phyloP scores from a whole-genome alignment of 306 rosid genomes.

The Ormosia emarginata region DNA sequence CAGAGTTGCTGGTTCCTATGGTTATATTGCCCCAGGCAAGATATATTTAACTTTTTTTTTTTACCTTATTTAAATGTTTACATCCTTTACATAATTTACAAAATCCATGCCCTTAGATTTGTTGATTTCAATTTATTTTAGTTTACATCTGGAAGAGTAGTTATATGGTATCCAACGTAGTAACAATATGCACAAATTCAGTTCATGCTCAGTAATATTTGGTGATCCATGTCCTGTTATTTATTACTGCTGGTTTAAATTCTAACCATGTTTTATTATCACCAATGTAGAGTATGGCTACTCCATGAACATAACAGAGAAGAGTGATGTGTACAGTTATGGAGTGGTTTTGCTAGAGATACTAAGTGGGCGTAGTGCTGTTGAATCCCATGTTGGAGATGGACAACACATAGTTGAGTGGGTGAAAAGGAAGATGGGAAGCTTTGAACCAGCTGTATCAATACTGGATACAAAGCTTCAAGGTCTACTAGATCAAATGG shows the following conservation, averaged over 20 bases:
- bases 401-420: conserved; percentile 96
- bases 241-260: neutral
- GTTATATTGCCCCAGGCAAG: conserved; percentile 98
- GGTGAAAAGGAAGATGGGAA: conserved; percentile 99
- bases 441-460: conserved; percentile 84
- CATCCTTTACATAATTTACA: neutral
- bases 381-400: conserved; percentile 69
- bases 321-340: conserved; percentile 95
- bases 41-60: neutral
- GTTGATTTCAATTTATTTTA: neutral
- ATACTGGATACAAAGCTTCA: conserved; percentile 85
- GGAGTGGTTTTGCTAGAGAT: conserved; percentile 94
- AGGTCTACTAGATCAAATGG: conserved; percentile 88
- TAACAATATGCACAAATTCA: neutral
- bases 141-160: neutral
- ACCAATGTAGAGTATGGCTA: conserved; percentile 82
- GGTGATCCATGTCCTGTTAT: neutral
- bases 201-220: neutral
- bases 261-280: conserved; percentile 24
- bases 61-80: neutral
- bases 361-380: conserved; percentile 85
- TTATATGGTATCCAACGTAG: neutral
- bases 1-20: conserved; percentile 96
- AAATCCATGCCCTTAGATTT: neutral
- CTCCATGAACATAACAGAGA: conserved; percentile 97